Conservation (phyloP, 2,329 filamentous ascomycete species). For the Rutstroemia sydowiana region DNA sequence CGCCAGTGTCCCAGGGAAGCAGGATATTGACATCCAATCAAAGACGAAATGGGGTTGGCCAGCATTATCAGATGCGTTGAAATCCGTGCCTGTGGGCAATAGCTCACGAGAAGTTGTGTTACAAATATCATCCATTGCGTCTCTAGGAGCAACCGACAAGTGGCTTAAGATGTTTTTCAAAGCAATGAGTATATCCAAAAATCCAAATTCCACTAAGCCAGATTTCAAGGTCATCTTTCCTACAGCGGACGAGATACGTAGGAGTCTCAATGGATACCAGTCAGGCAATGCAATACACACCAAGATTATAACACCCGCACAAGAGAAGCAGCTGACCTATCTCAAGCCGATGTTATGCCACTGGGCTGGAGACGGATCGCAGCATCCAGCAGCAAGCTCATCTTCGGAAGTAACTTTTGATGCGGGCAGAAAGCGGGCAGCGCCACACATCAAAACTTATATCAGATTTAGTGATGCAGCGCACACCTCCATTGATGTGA, state of each 20-base stretch:
- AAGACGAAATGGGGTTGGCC: constrained; percentile 71
- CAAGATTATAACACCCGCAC: constrained; percentile 62
- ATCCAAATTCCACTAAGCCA: constrained; percentile 30
- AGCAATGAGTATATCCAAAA: constrained; percentile 34
- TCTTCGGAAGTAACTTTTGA: constrained; percentile 33
- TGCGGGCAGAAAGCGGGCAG: constrained; percentile 59
- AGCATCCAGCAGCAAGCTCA: constrained; percentile 9
- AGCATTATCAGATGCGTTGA: constrained; percentile 54
- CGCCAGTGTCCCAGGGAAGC: constrained; percentile 69
- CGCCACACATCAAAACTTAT: constrained; percentile 88
- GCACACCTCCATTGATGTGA: constrained; percentile 47
- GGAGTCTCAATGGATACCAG: constrained; percentile 67
- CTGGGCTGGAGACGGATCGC: constrained; percentile 58
- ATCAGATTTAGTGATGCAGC: constrained; percentile 48
- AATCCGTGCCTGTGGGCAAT: constrained; percentile 41
- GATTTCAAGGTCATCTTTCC: constrained; percentile 72
- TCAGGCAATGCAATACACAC: constrained; percentile 78
- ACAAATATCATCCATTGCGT: constrained; percentile 77
- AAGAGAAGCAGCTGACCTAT: constrained; percentile 67
- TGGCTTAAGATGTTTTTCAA: constrained; percentile 66
- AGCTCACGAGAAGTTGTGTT: constrained; percentile 42
- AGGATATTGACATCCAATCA: constrained; percentile 40
- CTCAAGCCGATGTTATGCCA: constrained; percentile 64
- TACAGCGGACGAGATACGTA: constrained; percentile 68
- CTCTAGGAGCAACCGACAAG: constrained; percentile 59